Evolutionary conservation across 78 protist species (phyloP).

Genomic region (Dictyostelium firmibasis): DNA sequence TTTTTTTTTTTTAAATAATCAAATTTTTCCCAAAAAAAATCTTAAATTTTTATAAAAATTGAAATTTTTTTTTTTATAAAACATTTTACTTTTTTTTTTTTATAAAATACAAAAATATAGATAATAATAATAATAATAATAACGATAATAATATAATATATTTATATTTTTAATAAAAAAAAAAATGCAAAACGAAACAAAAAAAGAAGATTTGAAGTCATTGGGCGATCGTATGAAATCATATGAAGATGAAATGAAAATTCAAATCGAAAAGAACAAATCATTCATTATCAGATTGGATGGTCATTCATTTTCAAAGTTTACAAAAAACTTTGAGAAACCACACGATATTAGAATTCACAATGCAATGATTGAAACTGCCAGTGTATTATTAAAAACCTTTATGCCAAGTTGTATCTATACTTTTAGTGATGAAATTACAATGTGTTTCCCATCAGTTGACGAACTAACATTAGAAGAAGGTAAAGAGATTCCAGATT

Average conservation of each 20-base stretch:
- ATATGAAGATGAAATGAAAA: neutral
- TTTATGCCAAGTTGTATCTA: conserved; percentile 56
- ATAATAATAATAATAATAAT: too few species aligned
- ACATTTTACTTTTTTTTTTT: too few species aligned
- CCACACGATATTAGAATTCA: conserved; percentile 81
- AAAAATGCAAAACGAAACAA: neutral
- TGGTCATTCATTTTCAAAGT: conserved; percentile 81
- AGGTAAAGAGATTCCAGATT: neutral
- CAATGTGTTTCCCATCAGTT: conserved; percentile 64
- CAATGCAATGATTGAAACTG: conserved; percentile 82
- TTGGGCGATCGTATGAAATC: neutral
- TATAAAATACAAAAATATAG: too few species aligned
- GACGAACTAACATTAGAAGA: neutral
- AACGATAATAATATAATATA: too few species aligned
- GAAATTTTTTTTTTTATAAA: too few species aligned
- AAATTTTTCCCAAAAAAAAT: too few species aligned
- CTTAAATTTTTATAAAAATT: too few species aligned
- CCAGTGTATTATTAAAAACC: conserved; percentile 21
- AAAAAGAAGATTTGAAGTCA: neutral
- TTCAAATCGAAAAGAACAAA: neutral
- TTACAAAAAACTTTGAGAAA: conserved; percentile 36
- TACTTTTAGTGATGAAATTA: conserved; percentile 79
- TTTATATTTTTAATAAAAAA: too few species aligned
- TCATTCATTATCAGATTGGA: conserved; percentile 73
- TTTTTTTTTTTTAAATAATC: too few species aligned